A percentile compares a stretch with the other conserved stretches of the same genome.
Conservation (phyloP, 345 rosid species). For the Trapa incisa region DNA sequence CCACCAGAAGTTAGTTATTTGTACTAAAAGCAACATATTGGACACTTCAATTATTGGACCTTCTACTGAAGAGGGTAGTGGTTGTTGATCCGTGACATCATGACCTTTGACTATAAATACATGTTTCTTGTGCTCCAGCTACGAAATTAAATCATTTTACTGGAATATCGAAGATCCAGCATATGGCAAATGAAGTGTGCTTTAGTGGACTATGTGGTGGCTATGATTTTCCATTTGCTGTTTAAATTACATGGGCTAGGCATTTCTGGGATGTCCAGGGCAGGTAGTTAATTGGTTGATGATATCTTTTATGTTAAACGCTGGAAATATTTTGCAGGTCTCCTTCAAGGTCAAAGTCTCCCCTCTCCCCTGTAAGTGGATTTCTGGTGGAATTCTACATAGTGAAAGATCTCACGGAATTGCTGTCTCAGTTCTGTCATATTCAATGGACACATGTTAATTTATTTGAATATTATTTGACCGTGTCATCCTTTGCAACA, state of each 20-base stretch:
- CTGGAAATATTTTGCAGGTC: constrained; percentile 52
- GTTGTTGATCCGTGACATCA: neutral
- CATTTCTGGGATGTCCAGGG: neutral
- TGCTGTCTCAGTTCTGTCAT: no score
- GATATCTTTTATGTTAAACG: neutral
- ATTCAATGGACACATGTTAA: neutral
- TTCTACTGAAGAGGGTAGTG: neutral
- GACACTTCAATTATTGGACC: neutral
- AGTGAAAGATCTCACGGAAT: no score
- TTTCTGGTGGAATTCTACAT: neutral
- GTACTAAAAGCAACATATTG: constrained; percentile 12
- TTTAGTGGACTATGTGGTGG: neutral
- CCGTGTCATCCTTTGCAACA: constrained; percentile 11
- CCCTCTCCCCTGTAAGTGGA: constrained; percentile 49
- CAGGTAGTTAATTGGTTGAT: neutral
- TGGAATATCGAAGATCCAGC: neutral
- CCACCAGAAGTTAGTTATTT: constrained; percentile 3
- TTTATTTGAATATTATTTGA: neutral
- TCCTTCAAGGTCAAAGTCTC: constrained; percentile 44
- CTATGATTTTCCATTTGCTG: neutral
- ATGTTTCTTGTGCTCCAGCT: neutral
- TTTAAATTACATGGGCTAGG: neutral
- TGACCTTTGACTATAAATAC: neutral
- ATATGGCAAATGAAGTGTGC: neutral
- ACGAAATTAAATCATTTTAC: neutral